Conservation (phyloP, 2,329 filamentous ascomycete species). For the Xylariaceae sp. region DNA sequence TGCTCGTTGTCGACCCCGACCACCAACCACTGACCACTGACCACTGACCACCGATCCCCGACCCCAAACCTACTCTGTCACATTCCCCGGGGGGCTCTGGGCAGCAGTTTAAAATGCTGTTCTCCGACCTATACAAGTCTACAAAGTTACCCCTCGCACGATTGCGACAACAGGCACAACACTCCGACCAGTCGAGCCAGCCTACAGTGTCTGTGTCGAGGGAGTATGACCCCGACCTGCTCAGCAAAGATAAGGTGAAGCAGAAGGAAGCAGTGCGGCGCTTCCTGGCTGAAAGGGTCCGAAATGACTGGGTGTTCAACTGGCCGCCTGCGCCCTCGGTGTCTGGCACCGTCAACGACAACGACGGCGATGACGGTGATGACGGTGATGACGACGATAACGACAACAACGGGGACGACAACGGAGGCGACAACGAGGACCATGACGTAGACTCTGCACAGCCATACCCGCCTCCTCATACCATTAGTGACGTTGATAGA, state of each 20-base stretch:
- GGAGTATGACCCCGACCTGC: constrained; percentile 54
- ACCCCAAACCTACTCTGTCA: constrained; percentile 9
- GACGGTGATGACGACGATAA: too few species aligned
- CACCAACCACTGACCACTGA: too few species aligned
- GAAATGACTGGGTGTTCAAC: constrained; percentile 54
- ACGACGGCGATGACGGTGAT: too few species aligned
- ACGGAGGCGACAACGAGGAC: background rate
- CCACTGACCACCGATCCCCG: too few species aligned
- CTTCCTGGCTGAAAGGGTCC: constrained; percentile 49
- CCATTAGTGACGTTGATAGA: constrained; percentile 1
- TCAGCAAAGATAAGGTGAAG: constrained; percentile 56
- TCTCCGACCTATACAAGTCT: constrained; percentile 54
- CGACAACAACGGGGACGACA: too few species aligned
- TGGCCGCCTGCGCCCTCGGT: constrained; percentile 41
- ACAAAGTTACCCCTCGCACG: constrained; percentile 49
- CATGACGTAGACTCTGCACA: background rate
- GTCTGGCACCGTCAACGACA: too few species aligned
- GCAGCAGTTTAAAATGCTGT: constrained; percentile 44
- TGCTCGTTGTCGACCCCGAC: constrained; percentile 4
- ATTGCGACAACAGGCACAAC: constrained; percentile 38
- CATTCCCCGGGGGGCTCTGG: constrained; percentile 15
- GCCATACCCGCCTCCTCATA: background rate
- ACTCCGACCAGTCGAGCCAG: constrained; percentile 28
- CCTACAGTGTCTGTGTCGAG: constrained; percentile 24
- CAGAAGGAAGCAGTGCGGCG: constrained; percentile 58